A percentile compares a stretch with the other conserved stretches of the same genome.
These are phyloP conservation scores for Mychonastes homosphaera DNA, from an alignment of 139 green algal genomes.

Conservation along the genomic window DNA sequence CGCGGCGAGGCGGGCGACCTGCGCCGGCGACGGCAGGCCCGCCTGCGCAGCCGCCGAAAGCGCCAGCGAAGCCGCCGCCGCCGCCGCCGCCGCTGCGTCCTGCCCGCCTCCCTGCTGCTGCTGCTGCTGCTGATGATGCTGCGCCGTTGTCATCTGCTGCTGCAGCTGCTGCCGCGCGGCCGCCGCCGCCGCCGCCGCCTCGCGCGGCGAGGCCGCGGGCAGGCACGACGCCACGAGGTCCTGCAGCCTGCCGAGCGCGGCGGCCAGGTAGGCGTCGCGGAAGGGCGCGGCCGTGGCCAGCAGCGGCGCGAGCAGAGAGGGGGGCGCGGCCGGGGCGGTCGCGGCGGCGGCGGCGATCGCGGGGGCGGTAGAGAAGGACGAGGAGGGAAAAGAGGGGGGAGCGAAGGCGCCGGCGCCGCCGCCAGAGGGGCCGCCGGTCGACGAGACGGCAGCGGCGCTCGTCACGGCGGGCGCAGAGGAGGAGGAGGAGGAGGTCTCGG, in stretches of 20 bases:
- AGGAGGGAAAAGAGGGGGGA: not conserved
- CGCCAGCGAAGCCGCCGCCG: constrained; percentile 27
- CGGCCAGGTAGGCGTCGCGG: constrained; percentile 64
- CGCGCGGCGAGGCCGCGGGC: constrained; percentile 61
- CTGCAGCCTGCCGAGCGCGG: constrained; percentile 48
- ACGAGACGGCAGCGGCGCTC: not conserved
- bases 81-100: too few species aligned
- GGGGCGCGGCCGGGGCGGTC: constrained; percentile 3
- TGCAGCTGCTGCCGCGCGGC: constrained; percentile 68
- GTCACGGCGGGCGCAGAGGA: not conserved
- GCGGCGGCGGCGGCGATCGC: too few species aligned
- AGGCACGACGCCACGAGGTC: constrained; percentile 70
- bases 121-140: too few species aligned
- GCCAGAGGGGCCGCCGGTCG: not conserved
- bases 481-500: not conserved
- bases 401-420: not conserved
- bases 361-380: not conserved
- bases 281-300: constrained; percentile 45
- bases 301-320: constrained; percentile 44
- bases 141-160: too few species aligned
- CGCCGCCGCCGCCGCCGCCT: constrained; percentile 38
- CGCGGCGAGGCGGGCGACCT: constrained; percentile 15
- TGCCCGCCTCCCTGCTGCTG: too few species aligned
- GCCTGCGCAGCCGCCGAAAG: not conserved
- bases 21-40: not conserved